phyloP scores from a whole-genome alignment of 805 yeast genomes.

The Wickerhamiella australiensis region DNA sequence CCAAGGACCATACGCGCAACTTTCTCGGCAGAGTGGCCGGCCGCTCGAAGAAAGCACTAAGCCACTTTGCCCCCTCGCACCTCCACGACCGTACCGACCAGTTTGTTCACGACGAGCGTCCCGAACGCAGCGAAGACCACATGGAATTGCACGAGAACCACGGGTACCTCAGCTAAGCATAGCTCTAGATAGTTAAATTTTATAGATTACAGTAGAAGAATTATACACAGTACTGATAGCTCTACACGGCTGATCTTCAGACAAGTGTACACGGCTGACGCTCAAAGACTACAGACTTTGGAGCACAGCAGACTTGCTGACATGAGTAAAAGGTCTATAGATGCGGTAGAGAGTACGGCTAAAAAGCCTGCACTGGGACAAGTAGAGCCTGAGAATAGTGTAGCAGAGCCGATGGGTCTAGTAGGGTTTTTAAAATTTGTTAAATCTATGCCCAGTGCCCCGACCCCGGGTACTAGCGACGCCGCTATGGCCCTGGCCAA shows the following conservation, averaged over 20 bases:
- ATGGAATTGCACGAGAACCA: constrained; percentile 9
- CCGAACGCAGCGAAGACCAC: constrained; percentile 10
- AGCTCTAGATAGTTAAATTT: too few relatives aligned
- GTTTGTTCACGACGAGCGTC: constrained; percentile 11
- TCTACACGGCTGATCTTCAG: too few relatives aligned
- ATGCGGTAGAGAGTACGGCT: neutral
- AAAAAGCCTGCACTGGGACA: neutral
- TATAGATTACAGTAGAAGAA: neutral
- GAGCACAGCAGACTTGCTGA: neutral
- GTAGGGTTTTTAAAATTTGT: neutral
- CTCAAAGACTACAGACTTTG: too few relatives aligned
- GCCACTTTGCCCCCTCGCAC: constrained; percentile 9
- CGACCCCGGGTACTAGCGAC: neutral
- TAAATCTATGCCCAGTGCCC: neutral
- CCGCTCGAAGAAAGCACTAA: constrained; percentile 4
- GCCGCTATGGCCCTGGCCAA: neutral
- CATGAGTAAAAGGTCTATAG: neutral
- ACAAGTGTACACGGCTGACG: too few relatives aligned
- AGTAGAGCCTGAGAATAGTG: neutral
- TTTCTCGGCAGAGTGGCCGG: neutral
- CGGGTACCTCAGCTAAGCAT: constrained; percentile 2
- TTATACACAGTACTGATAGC: neutral
- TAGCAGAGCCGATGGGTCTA: neutral
- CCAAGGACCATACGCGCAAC: constrained; percentile 11
- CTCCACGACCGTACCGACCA: constrained; percentile 10